Percentiles rank a stretch among this genome's conserved stretches.
Conservation (phyloP, 176 grass and related monocot genomes). For the Dactylis glomerata region DNA sequence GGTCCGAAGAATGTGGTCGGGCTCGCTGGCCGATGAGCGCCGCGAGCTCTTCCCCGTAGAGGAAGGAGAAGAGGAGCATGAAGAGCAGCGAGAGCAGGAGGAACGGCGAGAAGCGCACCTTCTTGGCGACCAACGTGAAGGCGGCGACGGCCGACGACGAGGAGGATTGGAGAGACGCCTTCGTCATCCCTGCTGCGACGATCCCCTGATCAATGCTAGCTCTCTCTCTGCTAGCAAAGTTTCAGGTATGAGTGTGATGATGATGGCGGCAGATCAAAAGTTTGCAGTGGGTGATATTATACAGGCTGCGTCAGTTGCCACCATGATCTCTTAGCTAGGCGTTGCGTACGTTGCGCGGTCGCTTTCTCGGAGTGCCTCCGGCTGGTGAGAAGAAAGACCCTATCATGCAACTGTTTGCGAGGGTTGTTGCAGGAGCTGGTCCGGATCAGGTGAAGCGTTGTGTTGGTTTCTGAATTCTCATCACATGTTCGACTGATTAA, state of each 20-base stretch:
- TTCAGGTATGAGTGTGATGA: background rate
- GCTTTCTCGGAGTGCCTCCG: background rate
- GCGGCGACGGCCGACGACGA: background rate
- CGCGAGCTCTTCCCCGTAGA: slow-evolving; percentile 57
- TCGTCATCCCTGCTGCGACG: slow-evolving; percentile 32
- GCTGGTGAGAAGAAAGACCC: background rate
- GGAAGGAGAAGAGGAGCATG: slow-evolving; percentile 53
- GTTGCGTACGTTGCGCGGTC: slow-evolving; percentile 11
- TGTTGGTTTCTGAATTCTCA: background rate
- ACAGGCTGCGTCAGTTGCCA: slow-evolving; percentile 17
- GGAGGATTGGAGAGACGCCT: slow-evolving; percentile 21
- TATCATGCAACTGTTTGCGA: slow-evolving; percentile 7
- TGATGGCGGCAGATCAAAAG: background rate
- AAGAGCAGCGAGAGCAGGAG: slow-evolving; percentile 42
- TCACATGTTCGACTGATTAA: background rate
- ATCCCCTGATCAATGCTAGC: background rate
- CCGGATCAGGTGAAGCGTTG: background rate
- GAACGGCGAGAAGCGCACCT: slow-evolving; percentile 34
- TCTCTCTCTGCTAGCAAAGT: background rate
- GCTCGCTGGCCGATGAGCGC: slow-evolving; percentile 31
- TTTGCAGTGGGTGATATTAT: background rate
- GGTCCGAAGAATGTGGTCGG: background rate
- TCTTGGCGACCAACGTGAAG: slow-evolving; percentile 32
- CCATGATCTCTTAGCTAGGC: background rate
- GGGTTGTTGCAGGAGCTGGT: background rate